Conservation (phyloP, 495 filamentous ascomycete species). For the Sordaria brevicollis region DNA sequence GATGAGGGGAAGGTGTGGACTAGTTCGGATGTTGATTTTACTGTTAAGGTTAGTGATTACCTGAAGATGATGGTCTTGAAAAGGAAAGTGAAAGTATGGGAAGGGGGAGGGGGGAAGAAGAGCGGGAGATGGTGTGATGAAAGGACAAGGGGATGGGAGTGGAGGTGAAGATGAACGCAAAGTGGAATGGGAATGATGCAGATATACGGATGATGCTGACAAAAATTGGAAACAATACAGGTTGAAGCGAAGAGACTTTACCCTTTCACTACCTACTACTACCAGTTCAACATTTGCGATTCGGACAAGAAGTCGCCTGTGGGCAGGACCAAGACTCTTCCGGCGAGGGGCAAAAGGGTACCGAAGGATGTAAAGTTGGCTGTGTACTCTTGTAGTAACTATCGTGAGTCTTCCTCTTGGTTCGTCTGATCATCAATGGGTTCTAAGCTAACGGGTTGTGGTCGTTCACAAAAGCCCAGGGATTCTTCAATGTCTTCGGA, state of each 20-base stretch:
- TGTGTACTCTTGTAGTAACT: slow-evolving; percentile 49
- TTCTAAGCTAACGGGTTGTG: background rate
- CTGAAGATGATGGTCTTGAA: too few species aligned
- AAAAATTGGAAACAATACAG: slow-evolving; percentile 22
- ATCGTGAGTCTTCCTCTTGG: slow-evolving; percentile 27
- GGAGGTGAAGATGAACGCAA: background rate
- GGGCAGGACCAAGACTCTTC: slow-evolving; percentile 46
- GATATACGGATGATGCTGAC: too few species aligned
- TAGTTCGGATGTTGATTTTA: slow-evolving; percentile 58
- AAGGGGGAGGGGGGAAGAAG: too few species aligned
- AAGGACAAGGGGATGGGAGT: too few species aligned
- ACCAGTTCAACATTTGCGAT: slow-evolving; percentile 45
- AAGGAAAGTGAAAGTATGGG: too few species aligned
- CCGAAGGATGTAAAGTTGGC: slow-evolving; percentile 35
- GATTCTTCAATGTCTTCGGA: slow-evolving; percentile 55
- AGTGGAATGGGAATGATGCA: too few species aligned
- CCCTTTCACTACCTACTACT: slow-evolving; percentile 52
- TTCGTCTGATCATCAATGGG: background rate
- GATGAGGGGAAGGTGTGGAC: slow-evolving; percentile 42
- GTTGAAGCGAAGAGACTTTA: slow-evolving; percentile 49
- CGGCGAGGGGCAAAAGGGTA: slow-evolving; percentile 28
- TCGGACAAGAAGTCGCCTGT: slow-evolving; percentile 34
- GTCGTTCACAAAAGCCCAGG: slow-evolving; percentile 20
- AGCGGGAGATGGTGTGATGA: too few species aligned
- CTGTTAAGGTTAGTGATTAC: slow-evolving; percentile 52